A percentile compares a stretch with the other conserved stretches of the same genome.
Evolutionary conservation across 2,329 filamentous ascomycete species (phyloP).

Genomic region (Aspergillus texensis): DNA sequence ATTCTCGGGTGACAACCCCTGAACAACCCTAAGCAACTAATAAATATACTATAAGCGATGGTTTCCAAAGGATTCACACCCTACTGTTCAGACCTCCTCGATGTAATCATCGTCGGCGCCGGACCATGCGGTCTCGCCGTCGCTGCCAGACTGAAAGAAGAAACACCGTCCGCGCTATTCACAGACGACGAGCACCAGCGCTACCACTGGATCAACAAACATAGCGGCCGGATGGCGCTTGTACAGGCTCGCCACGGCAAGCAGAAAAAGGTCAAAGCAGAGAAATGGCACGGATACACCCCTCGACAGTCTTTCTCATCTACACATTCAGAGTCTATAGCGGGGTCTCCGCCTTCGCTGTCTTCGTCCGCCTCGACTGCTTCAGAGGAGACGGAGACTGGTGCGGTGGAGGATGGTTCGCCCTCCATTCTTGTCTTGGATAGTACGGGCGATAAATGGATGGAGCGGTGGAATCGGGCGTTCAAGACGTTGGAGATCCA

Average conservation of each 20-base stretch:
- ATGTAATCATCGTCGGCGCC: slow-evolving; percentile 73
- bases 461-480: slow-evolving; percentile 69
- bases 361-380: slow-evolving; percentile 19
- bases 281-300: slow-evolving; percentile 25
- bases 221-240: slow-evolving; percentile 61
- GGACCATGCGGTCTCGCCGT: slow-evolving; percentile 76
- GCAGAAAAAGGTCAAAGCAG: slow-evolving; percentile 31
- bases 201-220: slow-evolving; percentile 76
- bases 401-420: not conserved
- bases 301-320: slow-evolving; percentile 10
- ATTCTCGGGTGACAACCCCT: not conserved
- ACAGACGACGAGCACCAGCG: slow-evolving; percentile 80
- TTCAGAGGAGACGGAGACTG: slow-evolving; percentile 6
- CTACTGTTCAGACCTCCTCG: slow-evolving; percentile 38
- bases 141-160: slow-evolving; percentile 71
- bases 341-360: slow-evolving; percentile 24
- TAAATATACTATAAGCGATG: not conserved
- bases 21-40: not conserved
- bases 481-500: slow-evolving; percentile 71
- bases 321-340: slow-evolving; percentile 10
- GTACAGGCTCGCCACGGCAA: slow-evolving; percentile 32
- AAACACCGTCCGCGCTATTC: slow-evolving; percentile 75
- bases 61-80: not conserved
- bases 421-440: slow-evolving; percentile 67
- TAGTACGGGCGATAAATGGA: slow-evolving; percentile 64